A percentile compares a stretch with the other conserved stretches of the same genome.
Evolutionary conservation across 176 grass and related monocot genomes (phyloP).

Genomic region (Elaeis guineensis): DNA sequence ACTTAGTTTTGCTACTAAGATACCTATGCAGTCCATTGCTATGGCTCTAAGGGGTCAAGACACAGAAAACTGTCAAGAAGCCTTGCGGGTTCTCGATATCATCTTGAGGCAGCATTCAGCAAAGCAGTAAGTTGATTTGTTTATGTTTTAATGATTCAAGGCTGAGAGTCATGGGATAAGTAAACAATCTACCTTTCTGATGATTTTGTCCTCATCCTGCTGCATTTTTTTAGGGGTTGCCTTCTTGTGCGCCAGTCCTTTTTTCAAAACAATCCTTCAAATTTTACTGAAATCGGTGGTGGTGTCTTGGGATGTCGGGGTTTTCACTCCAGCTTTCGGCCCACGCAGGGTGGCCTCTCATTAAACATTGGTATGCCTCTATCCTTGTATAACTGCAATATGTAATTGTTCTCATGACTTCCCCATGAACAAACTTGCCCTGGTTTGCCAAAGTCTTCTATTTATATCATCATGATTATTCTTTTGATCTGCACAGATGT

Average conservation of each 20-base stretch:
- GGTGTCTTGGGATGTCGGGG: conserved; percentile 79
- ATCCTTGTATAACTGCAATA: too few species aligned
- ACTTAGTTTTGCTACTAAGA: conserved; percentile 52
- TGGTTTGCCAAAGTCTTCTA: too few species aligned
- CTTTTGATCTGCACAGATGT: too few species aligned
- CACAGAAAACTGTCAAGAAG: conserved; percentile 68
- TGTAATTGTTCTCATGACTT: too few species aligned
- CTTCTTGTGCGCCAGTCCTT: conserved; percentile 76
- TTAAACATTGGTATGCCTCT: conserved; percentile 55
- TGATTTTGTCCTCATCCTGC: neutral
- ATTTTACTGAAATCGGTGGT: conserved; percentile 72
- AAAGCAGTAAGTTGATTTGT: conserved; percentile 40
- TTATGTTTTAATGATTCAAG: neutral
- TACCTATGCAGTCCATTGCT: conserved; percentile 70
- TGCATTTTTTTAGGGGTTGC: conserved; percentile 59
- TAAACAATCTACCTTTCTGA: neutral
- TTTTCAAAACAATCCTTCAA: conserved; percentile 66
- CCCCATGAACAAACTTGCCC: too few species aligned
- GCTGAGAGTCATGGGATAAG: too few species aligned
- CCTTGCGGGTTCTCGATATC: conserved; percentile 77
- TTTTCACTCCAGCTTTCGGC: conserved; percentile 84
- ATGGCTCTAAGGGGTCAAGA: conserved; percentile 70
- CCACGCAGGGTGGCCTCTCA: conserved; percentile 74
- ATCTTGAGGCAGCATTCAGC: conserved; percentile 74
- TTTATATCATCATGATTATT: too few species aligned